Base-by-base conservation (phyloP, 768 basidiomycete species). In the Boletus reticuloceps region DNA sequence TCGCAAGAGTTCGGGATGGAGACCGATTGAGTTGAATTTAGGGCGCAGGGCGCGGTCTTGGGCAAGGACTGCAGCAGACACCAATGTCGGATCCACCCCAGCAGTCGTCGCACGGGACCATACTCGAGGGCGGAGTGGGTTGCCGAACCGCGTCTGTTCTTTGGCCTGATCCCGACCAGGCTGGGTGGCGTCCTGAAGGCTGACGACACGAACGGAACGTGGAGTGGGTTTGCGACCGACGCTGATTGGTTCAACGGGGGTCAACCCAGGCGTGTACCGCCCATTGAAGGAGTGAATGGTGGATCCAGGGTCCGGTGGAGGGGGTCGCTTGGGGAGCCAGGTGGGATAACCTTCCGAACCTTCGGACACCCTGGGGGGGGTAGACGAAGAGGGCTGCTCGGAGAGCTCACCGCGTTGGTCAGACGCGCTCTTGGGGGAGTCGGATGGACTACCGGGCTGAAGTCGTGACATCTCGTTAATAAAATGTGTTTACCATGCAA, bases 251-350 rank as follows among this genome's bases (percentile, higher is more conserved):
- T 72, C 71, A 27, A 71, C 47, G 27, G 72, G 71, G 9, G 73
- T 68, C 7, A 70, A 64, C 12, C 68, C 67, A 6, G 71, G 63
- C 17, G 73, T 69, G 58, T 56, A 64, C 60, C 61, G 68, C n/a
- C 75, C 77, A 46, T 79, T 74, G 27, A 80, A 82, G 8, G 82
- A 83, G 55, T 83, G 83, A 52, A 88, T 71, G 2, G 87, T 89
- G 11, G 87, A 88, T 5, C 81, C 80, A 4, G 91, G 91, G 9
- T 82, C 82, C 0, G 91, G 91, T 1, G 83, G 88, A 16, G 84
- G 84, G 3, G 91, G 91, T 14, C 91, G 79, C 55, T 76, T 82
- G 17, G 91, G 91, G 2, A 93, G 83, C 91, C 91, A 93, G 22
- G 88, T 85, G 4, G 91, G 91, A 67, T 93, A 93, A 14, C 85